phyloP scores from a whole-genome alignment of 305 asterid genomes.

The Petunia hybrid region DNA sequence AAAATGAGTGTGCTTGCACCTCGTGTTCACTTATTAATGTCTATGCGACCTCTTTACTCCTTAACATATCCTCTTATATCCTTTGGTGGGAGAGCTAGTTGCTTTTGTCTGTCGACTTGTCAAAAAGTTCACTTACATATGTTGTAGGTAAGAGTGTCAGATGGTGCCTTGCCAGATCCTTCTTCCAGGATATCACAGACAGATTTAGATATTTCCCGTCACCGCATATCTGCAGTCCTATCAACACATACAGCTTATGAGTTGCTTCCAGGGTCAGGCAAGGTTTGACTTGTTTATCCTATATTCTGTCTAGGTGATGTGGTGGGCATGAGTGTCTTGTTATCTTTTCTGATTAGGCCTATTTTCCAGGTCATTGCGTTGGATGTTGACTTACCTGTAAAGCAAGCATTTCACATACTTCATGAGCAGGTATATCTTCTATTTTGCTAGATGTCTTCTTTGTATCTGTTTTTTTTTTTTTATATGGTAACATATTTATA shows the following conservation, averaged over 20 bases:
- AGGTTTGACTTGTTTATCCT: slow-evolving; percentile 58
- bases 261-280: slow-evolving; percentile 94
- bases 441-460: slow-evolving; percentile 7
- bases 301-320: slow-evolving; percentile 24
- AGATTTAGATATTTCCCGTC: slow-evolving; percentile 75
- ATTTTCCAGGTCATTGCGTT: slow-evolving; percentile 78
- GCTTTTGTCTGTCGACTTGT: background rate
- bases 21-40: slow-evolving; percentile 10
- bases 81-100: slow-evolving; percentile 25
- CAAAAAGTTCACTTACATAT: background rate
- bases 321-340: slow-evolving; percentile 17
- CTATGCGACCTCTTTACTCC: background rate
- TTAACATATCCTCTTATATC: slow-evolving; percentile 8
- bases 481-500: too few relatives aligned
- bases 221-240: slow-evolving; percentile 72
- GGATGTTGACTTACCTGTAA: slow-evolving; percentile 91
- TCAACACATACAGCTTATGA: slow-evolving; percentile 85
- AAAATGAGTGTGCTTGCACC: slow-evolving; percentile 12
- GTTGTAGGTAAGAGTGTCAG: slow-evolving; percentile 73
- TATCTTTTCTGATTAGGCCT: slow-evolving; percentile 32
- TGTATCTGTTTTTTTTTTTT: background rate
- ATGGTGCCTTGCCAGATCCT: slow-evolving; percentile 60
- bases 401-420: slow-evolving; percentile 95
- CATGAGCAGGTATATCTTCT: slow-evolving; percentile 80
- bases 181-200: slow-evolving; percentile 69